Evolutionary conservation across 1,139 yeast species (phyloP).

Genomic region (Diutina neorugosa): DNA sequence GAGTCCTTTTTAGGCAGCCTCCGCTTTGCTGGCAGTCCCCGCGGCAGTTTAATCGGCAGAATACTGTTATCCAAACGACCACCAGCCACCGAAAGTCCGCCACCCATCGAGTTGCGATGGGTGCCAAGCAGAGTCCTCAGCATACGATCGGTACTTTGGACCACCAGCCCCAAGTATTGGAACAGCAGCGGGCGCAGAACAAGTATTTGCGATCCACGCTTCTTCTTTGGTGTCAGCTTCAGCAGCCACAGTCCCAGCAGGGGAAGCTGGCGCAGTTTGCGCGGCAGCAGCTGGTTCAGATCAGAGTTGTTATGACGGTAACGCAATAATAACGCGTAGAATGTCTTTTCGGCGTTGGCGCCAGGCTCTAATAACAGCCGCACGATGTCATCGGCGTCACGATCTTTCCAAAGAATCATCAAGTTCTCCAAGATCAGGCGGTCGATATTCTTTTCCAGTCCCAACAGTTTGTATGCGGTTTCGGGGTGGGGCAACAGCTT

Average conservation of each 20-base stretch:
- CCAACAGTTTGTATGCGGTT: slow-evolving; percentile 40
- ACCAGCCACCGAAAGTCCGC: background rate
- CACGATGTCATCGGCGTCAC: slow-evolving; percentile 45
- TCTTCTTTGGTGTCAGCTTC: background rate
- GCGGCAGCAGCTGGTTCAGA: background rate
- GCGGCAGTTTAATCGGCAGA: slow-evolving; percentile 1
- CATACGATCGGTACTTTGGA: background rate
- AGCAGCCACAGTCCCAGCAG: background rate
- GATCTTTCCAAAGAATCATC: slow-evolving; percentile 65
- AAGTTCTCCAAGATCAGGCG: slow-evolving; percentile 54
- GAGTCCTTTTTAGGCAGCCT: slow-evolving; percentile 1
- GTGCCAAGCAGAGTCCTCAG: background rate
- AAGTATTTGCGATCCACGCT: background rate
- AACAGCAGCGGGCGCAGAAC: slow-evolving; percentile 4
- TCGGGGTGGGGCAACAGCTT: slow-evolving; percentile 53
- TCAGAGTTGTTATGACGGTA: slow-evolving; percentile 39
- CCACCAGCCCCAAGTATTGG: background rate
- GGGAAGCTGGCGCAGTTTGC: background rate
- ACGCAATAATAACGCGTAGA: slow-evolving; percentile 52
- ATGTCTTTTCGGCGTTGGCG: slow-evolving; percentile 61
- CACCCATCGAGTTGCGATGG: background rate
- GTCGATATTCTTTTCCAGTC: slow-evolving; percentile 41
- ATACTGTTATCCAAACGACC: background rate
- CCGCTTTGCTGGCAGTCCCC: background rate
- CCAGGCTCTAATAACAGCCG: slow-evolving; percentile 42